phyloP scores from a whole-genome alignment of 495 filamentous ascomycete species.

The Amniculicola lignicola region DNA sequence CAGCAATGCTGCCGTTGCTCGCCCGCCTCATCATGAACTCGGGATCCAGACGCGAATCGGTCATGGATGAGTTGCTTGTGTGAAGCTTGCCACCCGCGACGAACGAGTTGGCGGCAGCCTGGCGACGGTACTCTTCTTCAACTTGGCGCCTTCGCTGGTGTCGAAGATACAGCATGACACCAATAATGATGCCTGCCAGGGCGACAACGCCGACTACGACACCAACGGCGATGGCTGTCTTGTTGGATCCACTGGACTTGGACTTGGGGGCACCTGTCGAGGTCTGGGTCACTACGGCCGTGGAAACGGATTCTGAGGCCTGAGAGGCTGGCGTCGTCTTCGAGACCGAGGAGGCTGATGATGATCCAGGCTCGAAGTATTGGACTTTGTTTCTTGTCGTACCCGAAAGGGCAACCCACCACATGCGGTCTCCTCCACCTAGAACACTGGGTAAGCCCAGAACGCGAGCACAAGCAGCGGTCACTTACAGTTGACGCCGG shows the following conservation, averaged over 20 bases:
- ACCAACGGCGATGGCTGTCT: slow-evolving; percentile 79
- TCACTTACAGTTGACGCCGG: slow-evolving; percentile 58
- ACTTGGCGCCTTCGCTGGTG: slow-evolving; percentile 67
- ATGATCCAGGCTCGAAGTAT: slow-evolving; percentile 3
- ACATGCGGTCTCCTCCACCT: slow-evolving; percentile 54
- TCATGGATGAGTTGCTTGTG: slow-evolving; percentile 57
- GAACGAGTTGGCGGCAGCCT: slow-evolving; percentile 67
- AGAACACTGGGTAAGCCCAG: not conserved
- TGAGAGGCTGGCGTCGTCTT: not conserved
- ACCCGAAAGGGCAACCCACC: slow-evolving; percentile 54
- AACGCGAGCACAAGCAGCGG: not conserved
- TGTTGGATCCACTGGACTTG: slow-evolving; percentile 50
- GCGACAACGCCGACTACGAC: slow-evolving; percentile 82
- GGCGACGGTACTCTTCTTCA: slow-evolving; percentile 76
- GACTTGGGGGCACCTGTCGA: slow-evolving; percentile 21
- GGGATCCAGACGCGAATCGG: slow-evolving; percentile 84
- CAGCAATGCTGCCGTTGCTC: slow-evolving; percentile 96
- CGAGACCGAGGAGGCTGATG: not conserved
- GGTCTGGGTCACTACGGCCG: slow-evolving; percentile 12
- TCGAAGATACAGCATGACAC: slow-evolving; percentile 71
- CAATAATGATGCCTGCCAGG: slow-evolving; percentile 61
- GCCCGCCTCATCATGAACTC: slow-evolving; percentile 77
- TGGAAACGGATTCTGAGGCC: not conserved
- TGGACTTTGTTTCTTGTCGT: slow-evolving; percentile 33
- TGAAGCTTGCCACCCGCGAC: slow-evolving; percentile 57